Conservation (phyloP, 73 alveolate genomes). For the Paramecium biaurelia region DNA sequence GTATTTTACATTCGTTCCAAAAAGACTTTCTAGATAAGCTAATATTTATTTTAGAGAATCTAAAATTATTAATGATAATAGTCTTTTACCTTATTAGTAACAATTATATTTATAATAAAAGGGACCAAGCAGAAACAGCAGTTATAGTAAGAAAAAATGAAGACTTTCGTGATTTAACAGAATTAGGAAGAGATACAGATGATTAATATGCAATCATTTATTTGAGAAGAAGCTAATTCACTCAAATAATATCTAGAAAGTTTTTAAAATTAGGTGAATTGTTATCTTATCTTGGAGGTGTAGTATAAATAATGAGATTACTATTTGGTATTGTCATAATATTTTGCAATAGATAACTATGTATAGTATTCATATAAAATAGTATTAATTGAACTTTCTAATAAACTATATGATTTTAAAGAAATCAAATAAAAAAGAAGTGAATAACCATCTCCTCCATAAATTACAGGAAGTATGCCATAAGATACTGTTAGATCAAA, state of each 20-base stretch:
- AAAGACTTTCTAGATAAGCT: not conserved
- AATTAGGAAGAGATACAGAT: slow-evolving; percentile 35
- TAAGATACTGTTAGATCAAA: not conserved
- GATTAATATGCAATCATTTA: not conserved
- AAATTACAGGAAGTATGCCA: not conserved
- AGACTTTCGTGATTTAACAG: slow-evolving; percentile 23
- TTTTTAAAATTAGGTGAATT: slow-evolving; percentile 10
- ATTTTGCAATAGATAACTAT: not conserved
- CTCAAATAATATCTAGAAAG: not conserved
- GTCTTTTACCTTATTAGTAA: not conserved
- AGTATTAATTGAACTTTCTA: not conserved
- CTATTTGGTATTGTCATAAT: not conserved
- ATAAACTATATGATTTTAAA: not conserved
- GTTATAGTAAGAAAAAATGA: not conserved
- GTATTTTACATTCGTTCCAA: slow-evolving; percentile 39
- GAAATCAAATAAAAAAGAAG: not conserved
- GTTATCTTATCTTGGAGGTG: slow-evolving; percentile 35
- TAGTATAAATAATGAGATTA: not conserved
- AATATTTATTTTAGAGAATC: not conserved
- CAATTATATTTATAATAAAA: not conserved
- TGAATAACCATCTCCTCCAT: not conserved
- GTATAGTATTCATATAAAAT: not conserved
- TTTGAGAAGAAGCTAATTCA: slow-evolving; percentile 26
- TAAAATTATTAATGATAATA: not conserved
- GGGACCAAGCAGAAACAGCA: not conserved